phyloP scores from a whole-genome alignment of 2,329 filamentous ascomycete species.

The Colletotrichum ledebouriae region DNA sequence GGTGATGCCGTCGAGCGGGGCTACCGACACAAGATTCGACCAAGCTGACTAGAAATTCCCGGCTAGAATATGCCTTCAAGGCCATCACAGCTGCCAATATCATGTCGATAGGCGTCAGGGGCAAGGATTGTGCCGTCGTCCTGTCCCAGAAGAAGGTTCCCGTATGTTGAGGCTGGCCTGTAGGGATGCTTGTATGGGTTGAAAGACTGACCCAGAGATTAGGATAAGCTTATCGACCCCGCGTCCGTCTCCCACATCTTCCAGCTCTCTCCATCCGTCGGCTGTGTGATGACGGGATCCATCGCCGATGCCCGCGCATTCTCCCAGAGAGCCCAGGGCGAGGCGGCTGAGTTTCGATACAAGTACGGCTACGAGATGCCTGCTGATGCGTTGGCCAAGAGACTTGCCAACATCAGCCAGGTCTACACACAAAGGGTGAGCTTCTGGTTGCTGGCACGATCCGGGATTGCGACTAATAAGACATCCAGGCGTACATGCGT shows the following conservation, averaged over 20 bases:
- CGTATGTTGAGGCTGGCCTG: conserved; percentile 68
- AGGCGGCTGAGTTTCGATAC: conserved; percentile 98
- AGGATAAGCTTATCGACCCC: conserved; percentile 99
- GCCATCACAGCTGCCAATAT: conserved; percentile 99
- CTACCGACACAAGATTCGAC: conserved; percentile 6
- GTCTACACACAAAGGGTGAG: conserved; percentile 96
- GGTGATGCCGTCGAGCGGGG: conserved; percentile 40
- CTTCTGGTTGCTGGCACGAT: conserved; percentile 11
- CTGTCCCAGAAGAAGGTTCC: conserved; percentile 99
- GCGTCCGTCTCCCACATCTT: conserved; percentile 98
- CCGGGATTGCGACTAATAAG: conserved; percentile 44
- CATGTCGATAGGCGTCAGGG: conserved; percentile 94
- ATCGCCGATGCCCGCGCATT: conserved; percentile 97
- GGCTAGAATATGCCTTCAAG: conserved; percentile 99
- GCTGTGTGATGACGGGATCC: conserved; percentile 98
- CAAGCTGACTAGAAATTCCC: conserved; percentile 46
- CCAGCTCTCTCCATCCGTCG: conserved; percentile 94
- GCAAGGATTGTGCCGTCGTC: conserved; percentile 97
- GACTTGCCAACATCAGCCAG: conserved; percentile 98
- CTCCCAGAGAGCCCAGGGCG: conserved; percentile 90
- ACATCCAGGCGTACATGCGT: conserved; percentile 87
- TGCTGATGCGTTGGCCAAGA: conserved; percentile 95
- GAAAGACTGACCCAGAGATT: conserved; percentile 51
- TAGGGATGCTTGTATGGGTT: conserved; percentile 38
- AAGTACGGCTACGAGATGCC: conserved; percentile 99